Evolutionary conservation across 2,329 filamentous ascomycete species (phyloP), one percentile per base, ranked within the genome.

Genomic region (Bipolaris cookei): DNA sequence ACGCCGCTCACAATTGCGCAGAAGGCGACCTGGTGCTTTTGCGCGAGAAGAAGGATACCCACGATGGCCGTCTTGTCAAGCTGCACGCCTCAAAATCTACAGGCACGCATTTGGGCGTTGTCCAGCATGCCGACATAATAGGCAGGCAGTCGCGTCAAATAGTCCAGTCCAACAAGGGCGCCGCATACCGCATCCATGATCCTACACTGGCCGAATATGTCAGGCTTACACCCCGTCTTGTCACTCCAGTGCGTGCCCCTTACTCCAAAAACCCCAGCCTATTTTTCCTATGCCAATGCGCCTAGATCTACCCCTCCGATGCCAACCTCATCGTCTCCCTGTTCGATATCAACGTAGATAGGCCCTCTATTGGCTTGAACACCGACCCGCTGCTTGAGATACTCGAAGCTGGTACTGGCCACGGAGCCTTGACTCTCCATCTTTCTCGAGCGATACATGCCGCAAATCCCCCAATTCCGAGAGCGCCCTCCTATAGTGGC

Each of bases 331-430:
- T 95, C 50, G 88, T 92, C 35, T 89, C 86, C 1, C 80, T 93
- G 21, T 83, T 96, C 20, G 90, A 95, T 72, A 81, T 95, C 42
- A 88, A 94, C 71, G 84, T 86, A 28, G 78, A 67, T 66, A 67
- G 65, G 2, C 65, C 67, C 13, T 77, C 28, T 62, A 68, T 35
- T 69, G 77, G 76, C 5, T 73, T 77, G 34, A 58, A 18, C 54
- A 54, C 53, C 37, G 59, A 48, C 75, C 79, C 68, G 7, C 84
- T 82, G 0, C 74, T 93, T 11, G 89, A 94, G 70, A 90, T 95
- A 42, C 87, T 95, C 50, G 91, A 95, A 76, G 90, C 90, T 44
- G 91, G 91, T 14, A 95, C 91, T 3, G 91, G 91, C n/a, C 90
- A 93, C 80, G 91, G 91, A 56, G 88, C 88, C 32, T 77, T 95